phyloP scores from a whole-genome alignment of 768 basidiomycete genomes.

The Termitomyces sp. region DNA sequence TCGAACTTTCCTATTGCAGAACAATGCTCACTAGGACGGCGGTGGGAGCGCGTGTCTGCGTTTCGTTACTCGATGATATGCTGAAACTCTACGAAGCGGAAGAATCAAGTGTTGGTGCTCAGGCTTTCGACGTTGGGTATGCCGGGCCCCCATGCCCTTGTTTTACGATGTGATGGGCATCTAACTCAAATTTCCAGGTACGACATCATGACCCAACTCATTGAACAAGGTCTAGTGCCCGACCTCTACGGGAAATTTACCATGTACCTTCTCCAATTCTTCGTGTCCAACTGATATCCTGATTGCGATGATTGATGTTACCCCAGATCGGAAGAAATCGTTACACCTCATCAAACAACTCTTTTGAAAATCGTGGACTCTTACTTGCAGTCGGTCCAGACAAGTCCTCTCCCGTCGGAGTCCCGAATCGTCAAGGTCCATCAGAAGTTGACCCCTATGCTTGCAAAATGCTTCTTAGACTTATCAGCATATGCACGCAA shows the following conservation, averaged over 20 bases:
- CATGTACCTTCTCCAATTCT: slow-evolving; percentile 44
- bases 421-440: slow-evolving; percentile 34
- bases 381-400: slow-evolving; percentile 59
- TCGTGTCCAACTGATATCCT: slow-evolving; percentile 6
- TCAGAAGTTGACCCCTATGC: slow-evolving; percentile 48
- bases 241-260: slow-evolving; percentile 57
- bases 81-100: slow-evolving; percentile 66
- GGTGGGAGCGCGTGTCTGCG: slow-evolving; percentile 62
- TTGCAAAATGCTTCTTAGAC: slow-evolving; percentile 59
- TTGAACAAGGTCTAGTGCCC: slow-evolving; percentile 55
- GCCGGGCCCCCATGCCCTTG: slow-evolving; percentile 14
- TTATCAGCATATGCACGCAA: slow-evolving; percentile 55
- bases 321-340: slow-evolving; percentile 60
- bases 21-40: slow-evolving; percentile 48
- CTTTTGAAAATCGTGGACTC: slow-evolving; percentile 86
- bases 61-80: slow-evolving; percentile 69
- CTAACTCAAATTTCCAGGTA: slow-evolving; percentile 40
- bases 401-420: slow-evolving; percentile 24
- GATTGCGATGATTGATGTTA: slow-evolving; percentile 9
- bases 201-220: slow-evolving; percentile 58
- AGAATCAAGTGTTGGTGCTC: slow-evolving; percentile 58
- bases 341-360: slow-evolving; percentile 85
- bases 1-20: slow-evolving; percentile 29
- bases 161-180: slow-evolving; percentile 1
- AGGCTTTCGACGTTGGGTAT: slow-evolving; percentile 78